Evolutionary conservation across 1,284 basidiomycete genomes (phyloP), one percentile per base, ranked within the genome.

Genomic region (Pseudomicrostroma phylloplanum): DNA sequence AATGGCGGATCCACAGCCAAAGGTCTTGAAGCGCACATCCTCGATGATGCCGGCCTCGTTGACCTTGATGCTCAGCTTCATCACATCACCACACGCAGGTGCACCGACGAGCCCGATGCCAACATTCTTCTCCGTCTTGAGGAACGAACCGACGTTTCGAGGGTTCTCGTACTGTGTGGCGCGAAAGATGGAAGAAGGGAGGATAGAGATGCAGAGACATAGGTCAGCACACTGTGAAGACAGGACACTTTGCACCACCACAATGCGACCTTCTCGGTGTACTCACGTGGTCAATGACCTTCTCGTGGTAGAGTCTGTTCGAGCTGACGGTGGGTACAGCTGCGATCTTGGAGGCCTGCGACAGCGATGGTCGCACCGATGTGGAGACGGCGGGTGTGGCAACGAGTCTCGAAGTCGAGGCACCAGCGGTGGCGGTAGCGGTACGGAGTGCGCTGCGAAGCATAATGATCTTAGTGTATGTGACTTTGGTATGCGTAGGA

Each of bases 51-150:
- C 83, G 64, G 90, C 85, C 68, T 96, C 92, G 81, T 93, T 88
- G 63, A 99, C 96, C 73, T 91, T 90, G 80, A 99, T 99, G 81
- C 96, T 93, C 25, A 99, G 87, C 82, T 98, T 98, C 94, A 97
- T 97, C 57, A 97, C 92, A 82, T 96, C 93, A 73, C 86, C 87
- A 75, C 88, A 91, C 12, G 91, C 92, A 80, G 94, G 94, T 61
- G 96, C 96, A 62, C 96, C 96, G 57, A 99, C 96, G 59, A 99
- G 89, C 56, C 96, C 96, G 64, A 94, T 96, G 46, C 96, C 96
- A 63, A 99, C 92, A 80, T 96, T 87, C 43, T 84, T 71, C 79
- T 96, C 92, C 70, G 84, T 86, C 83, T 97, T 97, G 75, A 90
- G 88, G 74, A 98, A 86, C 58, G 92, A 96, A 65, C 94, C 94